phyloP scores from a whole-genome alignment of 495 filamentous ascomycete species.

The Glarea lozoyensis region DNA sequence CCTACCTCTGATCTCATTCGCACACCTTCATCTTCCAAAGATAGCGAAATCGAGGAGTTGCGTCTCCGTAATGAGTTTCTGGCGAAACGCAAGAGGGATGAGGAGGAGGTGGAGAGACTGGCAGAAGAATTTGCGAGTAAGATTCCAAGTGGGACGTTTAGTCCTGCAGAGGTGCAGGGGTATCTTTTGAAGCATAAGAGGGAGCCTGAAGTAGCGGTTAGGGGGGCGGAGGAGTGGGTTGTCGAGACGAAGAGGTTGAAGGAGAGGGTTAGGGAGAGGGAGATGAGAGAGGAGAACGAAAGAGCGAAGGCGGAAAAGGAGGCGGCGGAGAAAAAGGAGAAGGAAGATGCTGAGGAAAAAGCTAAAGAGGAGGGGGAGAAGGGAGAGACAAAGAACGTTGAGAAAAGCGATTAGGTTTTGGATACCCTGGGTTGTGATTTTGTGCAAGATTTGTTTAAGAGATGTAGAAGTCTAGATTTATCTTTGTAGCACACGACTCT shows the following conservation, averaged over 20 bases:
- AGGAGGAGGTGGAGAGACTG: conserved; percentile 29
- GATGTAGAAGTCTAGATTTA: too few relatives aligned
- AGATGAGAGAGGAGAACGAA: conserved; percentile 40
- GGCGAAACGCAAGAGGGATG: conserved; percentile 25
- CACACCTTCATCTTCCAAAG: neutral
- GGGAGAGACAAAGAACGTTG: neutral
- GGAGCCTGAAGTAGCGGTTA: conserved; percentile 49
- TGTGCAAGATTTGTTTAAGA: too few relatives aligned
- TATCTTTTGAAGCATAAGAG: conserved; percentile 62
- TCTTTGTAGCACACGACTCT: too few relatives aligned
- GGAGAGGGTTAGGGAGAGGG: too few relatives aligned
- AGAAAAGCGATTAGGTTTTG: too few relatives aligned
- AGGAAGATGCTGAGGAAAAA: conserved; percentile 26
- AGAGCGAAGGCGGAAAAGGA: conserved; percentile 33
- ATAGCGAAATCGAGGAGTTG: conserved; percentile 2
- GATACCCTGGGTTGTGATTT: too few relatives aligned
- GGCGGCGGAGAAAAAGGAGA: conserved; percentile 25
- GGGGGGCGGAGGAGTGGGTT: conserved; percentile 49
- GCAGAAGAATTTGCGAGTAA: conserved; percentile 48
- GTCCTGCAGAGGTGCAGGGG: conserved; percentile 72
- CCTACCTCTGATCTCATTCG: neutral
- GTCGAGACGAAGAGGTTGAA: conserved; percentile 45
- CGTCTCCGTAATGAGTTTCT: too few relatives aligned
- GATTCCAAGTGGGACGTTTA: conserved; percentile 57
- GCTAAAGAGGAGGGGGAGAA: conserved; percentile 17